Evolutionary conservation across 805 yeast genomes (phyloP).

Genomic region (Candida takata): DNA sequence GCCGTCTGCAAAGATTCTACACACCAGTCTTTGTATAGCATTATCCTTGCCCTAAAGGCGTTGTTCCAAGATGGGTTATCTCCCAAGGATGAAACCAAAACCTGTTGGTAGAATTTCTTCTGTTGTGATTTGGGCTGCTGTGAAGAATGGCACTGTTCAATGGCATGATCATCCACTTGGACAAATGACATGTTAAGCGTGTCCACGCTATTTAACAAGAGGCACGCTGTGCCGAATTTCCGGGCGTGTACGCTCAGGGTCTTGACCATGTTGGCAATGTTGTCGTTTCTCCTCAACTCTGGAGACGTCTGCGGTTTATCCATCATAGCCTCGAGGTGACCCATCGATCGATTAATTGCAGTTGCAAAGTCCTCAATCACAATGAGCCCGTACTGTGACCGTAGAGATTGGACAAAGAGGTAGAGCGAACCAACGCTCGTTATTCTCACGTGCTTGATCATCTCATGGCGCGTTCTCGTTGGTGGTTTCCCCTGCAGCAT

Average conservation of each 20-base stretch:
- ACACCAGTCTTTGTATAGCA: slow-evolving; percentile 21
- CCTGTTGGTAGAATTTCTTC: slow-evolving; percentile 14
- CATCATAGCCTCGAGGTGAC: slow-evolving; percentile 8
- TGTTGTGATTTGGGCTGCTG: slow-evolving; percentile 5
- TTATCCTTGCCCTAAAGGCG: slow-evolving; percentile 14
- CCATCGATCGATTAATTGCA: slow-evolving; percentile 8
- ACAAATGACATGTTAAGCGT: slow-evolving; percentile 19
- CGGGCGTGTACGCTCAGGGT: slow-evolving; percentile 11
- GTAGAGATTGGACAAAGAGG: slow-evolving; percentile 9
- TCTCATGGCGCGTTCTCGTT: neutral
- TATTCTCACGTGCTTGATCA: slow-evolving; percentile 4
- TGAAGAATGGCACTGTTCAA: neutral
- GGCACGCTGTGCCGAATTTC: slow-evolving; percentile 12
- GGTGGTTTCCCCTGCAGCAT: slow-evolving; percentile 10
- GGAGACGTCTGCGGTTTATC: slow-evolving; percentile 3
- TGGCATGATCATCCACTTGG: slow-evolving; percentile 4
- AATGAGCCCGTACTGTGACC: slow-evolving; percentile 10
- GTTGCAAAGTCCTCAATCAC: slow-evolving; percentile 21
- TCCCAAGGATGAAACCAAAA: slow-evolving; percentile 18
- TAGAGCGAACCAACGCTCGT: slow-evolving; percentile 8
- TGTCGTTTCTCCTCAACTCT: slow-evolving; percentile 7
- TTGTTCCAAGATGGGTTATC: slow-evolving; percentile 17
- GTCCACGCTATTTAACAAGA: slow-evolving; percentile 14
- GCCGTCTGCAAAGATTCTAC: slow-evolving; percentile 5
- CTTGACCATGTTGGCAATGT: slow-evolving; percentile 12